phyloP scores from a whole-genome alignment of 257 asterid species.

The Schizonepeta tenuifolia region DNA sequence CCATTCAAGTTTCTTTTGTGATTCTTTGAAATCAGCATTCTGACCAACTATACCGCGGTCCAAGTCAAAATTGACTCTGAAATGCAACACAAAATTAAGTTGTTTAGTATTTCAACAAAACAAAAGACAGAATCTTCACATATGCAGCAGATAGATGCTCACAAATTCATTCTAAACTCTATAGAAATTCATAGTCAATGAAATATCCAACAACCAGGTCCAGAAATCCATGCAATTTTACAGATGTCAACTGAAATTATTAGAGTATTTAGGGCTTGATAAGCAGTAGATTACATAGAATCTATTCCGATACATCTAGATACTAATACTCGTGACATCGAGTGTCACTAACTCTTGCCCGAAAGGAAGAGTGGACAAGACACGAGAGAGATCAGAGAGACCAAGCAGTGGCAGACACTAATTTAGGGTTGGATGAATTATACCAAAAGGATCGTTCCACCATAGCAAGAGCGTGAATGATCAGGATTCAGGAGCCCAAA shows the following conservation, averaged over 20 bases:
- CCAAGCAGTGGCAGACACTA: background rate
- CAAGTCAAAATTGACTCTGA: slow-evolving; percentile 91
- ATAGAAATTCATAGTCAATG: background rate
- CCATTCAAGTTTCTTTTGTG: slow-evolving; percentile 89
- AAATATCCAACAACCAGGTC: background rate
- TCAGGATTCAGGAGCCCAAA: slow-evolving; percentile 11
- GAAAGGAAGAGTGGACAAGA: background rate
- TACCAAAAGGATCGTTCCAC: too few relatives aligned
- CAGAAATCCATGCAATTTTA: too few relatives aligned
- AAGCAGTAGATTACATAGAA: background rate
- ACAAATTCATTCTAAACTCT: background rate
- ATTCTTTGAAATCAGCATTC: slow-evolving; percentile 91
- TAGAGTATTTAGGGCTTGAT: slow-evolving; percentile 6
- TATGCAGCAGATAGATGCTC: slow-evolving; percentile 22
- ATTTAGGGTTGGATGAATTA: background rate
- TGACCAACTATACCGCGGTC: slow-evolving; percentile 94
- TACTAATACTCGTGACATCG: background rate
- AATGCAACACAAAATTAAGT: slow-evolving; percentile 26
- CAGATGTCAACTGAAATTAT: background rate
- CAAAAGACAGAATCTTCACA: background rate
- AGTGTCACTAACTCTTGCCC: background rate
- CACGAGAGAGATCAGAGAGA: background rate
- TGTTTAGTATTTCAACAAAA: slow-evolving; percentile 16
- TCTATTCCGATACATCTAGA: slow-evolving; percentile 5
- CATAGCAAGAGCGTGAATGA: background rate